Evolutionary conservation across 208 protist species (phyloP).

Genomic region (Crithidia bombi): DNA sequence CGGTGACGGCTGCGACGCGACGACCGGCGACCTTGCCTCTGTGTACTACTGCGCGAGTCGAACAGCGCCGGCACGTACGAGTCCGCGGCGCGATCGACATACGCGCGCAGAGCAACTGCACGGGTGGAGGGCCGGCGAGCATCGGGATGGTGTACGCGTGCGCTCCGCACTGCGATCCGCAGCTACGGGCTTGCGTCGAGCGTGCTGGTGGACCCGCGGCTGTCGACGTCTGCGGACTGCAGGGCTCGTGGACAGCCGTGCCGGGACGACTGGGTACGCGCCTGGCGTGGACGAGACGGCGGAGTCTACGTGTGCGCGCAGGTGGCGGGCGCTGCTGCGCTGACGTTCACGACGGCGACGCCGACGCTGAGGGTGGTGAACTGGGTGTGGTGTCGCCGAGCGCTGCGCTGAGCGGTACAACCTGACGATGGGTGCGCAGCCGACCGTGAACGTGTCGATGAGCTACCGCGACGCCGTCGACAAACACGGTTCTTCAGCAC

Average conservation of each 20-base stretch:
- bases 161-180: conserved; percentile 40
- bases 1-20: conserved; percentile 42
- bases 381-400: conserved; percentile 41
- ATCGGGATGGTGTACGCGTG: conserved; percentile 37
- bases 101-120: conserved; percentile 41
- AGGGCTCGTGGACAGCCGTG: conserved; percentile 15
- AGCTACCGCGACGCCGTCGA: conserved; percentile 54
- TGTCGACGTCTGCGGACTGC: conserved; percentile 50
- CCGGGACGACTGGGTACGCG: conserved; percentile 42
- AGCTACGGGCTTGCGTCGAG: conserved; percentile 50
- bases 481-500: conserved; percentile 53
- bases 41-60: conserved; percentile 76
- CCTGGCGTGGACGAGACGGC: conserved; percentile 41
- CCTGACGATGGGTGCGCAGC: conserved; percentile 21
- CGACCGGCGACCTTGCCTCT: conserved; percentile 17
- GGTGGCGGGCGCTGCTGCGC: conserved; percentile 27
- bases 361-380: conserved; percentile 59
- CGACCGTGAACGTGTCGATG: conserved; percentile 31
- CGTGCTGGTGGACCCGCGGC: conserved; percentile 35
- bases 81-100: conserved; percentile 49
- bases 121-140: conserved; percentile 32
- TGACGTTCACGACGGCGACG: conserved; percentile 56
- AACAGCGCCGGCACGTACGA: conserved; percentile 36
- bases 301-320: conserved; percentile 63
- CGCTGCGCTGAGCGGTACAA: conserved; percentile 47